Base-by-base conservation (phyloP, 2,329 filamentous ascomycete species). In the Ophiocordyceps unilateralis region DNA sequence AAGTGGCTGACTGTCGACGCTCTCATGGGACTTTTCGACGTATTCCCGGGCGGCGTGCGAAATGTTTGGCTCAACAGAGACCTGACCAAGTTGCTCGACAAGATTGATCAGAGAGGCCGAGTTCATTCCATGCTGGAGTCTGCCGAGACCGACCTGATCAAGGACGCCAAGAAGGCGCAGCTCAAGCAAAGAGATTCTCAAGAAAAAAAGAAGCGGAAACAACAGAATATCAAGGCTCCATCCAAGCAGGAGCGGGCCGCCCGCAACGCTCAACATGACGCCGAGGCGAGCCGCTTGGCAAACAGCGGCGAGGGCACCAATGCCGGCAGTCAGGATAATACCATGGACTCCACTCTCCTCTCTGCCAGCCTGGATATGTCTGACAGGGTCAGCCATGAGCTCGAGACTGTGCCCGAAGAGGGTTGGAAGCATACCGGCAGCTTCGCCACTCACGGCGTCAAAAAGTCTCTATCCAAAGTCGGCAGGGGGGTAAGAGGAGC, bases 51-150 rank as follows among this genome's bases (percentile, higher is more conserved):
- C 19, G 91, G 91, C 24, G 81, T 98, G 55, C 77, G 85, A 46
- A 96, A 96, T 51, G 83, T 98, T 40, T 98, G 89, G 88, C 79
- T 98, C 52, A 98, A 95, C 46, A 76, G 89, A 47, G 84, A 98
- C 55, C 81, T 86, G 50, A 84, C 88, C 38, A 72, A 80, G 9
- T 71, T 98, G 11, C 72, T 84, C 40, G 81, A 88, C 47, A 96
- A 96, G 57, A 82, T 96, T 39, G 74, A 83, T 41, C 66, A 76
- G 48, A 75, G 91, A 39, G 76, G 87, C 47, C 64, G 72, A 9
- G 65, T 94, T 14, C 86, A 89, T 40, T 59, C 70, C 37, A 66
- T 69, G 44, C 72, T 98, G 0, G 91, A 98, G 55, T 62, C 63
- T 9, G 89, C 89, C 1, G 82, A 96, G 60, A 95, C 86, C 0